Evolutionary conservation across 495 filamentous ascomycete genomes (phyloP), one percentile per base, ranked within the genome.

Genomic region (Cudoniella acicularis): DNA sequence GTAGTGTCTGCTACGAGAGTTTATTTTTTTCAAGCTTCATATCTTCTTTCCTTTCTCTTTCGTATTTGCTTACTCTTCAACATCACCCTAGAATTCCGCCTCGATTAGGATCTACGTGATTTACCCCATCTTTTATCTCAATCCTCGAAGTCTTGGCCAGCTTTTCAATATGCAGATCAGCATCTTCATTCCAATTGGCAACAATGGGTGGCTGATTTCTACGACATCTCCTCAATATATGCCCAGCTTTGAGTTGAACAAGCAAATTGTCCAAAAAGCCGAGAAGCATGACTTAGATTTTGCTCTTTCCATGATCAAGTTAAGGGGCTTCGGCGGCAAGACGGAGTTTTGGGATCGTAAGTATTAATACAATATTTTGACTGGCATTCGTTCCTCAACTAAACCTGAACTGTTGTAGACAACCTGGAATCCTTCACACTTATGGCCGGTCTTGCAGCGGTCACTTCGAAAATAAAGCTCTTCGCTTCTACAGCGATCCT

Each of bases 401-500:
- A n/a, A 36, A 36, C 4, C 30, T 36, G 13, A 36, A 36, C 4
- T 36, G 6, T 36, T 6, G 4, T 13, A 36, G 30, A 70, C 49
- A 67, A 65, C 27, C 60, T 70, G 49, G 69, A 72, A 52, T 67
- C 67, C 16, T 80, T 80, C 60, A 80, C 77, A 2, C 67, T 79
- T 1, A 75, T 80, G 60, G 77, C 77, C 1, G 78, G 76, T 4
- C 61, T 80, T 0, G 77, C 75, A 0, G 64, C 72, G 1, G 73
- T 78, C 6, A 80, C 75, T 0, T 63, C 72, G 2, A 78, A 76
- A 56, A 80, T 80, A 27, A 76, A 76, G 10, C 73, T 80, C n/a
- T 70, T 64, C 51, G 69, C 69, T 13, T 70, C 67, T 0, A 43
- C 67, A 2, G 69, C 69, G 3, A 67, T 70, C 18, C 64, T 72